Conservation (phyloP, 495 filamentous ascomycete genomes). For the Tuber calosporum region DNA sequence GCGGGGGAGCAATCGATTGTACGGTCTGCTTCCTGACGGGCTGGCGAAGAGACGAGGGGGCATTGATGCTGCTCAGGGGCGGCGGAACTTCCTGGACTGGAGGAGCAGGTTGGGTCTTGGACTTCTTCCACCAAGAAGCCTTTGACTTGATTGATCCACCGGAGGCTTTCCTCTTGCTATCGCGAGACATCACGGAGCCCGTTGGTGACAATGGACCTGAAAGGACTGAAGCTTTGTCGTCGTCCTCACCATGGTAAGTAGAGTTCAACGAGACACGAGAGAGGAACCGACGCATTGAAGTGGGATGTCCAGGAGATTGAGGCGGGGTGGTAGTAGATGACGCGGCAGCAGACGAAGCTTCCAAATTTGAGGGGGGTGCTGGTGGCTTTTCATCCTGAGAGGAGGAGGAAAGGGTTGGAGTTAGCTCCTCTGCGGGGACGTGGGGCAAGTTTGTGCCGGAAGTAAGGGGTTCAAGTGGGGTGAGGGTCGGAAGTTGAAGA, state of each 20-base stretch:
- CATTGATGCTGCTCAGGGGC: background rate
- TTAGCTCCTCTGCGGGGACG: slow-evolving; percentile 33
- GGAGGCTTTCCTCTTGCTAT: slow-evolving; percentile 31
- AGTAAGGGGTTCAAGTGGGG: slow-evolving; percentile 39
- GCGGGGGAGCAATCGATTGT: slow-evolving; percentile 47
- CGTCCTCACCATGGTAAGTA: slow-evolving; percentile 38
- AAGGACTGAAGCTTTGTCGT: slow-evolving; percentile 37
- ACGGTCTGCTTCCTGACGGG: slow-evolving; percentile 36
- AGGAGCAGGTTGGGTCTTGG: slow-evolving; percentile 22
- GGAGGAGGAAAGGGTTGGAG: slow-evolving; percentile 24
- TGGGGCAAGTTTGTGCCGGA: slow-evolving; percentile 40
- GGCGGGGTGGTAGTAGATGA: slow-evolving; percentile 34
- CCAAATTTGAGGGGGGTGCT: slow-evolving; percentile 22
- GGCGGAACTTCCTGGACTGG: slow-evolving; percentile 33
- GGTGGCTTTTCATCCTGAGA: slow-evolving; percentile 27
- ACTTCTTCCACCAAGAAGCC: slow-evolving; percentile 40
- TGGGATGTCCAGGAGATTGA: slow-evolving; percentile 35
- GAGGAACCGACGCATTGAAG: slow-evolving; percentile 45
- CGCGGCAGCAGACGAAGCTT: slow-evolving; percentile 22
- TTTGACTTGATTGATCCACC: slow-evolving; percentile 22
- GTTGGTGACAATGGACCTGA: slow-evolving; percentile 33
- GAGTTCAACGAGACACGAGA: slow-evolving; percentile 43
- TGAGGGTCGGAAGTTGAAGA: slow-evolving; percentile 35
- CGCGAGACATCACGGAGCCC: slow-evolving; percentile 37
- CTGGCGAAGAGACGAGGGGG: slow-evolving; percentile 42